These are phyloP conservation scores for Amaranthus hypochondriacus DNA, from an alignment of 148 eudicot genomes.

Conservation along the genomic window DNA sequence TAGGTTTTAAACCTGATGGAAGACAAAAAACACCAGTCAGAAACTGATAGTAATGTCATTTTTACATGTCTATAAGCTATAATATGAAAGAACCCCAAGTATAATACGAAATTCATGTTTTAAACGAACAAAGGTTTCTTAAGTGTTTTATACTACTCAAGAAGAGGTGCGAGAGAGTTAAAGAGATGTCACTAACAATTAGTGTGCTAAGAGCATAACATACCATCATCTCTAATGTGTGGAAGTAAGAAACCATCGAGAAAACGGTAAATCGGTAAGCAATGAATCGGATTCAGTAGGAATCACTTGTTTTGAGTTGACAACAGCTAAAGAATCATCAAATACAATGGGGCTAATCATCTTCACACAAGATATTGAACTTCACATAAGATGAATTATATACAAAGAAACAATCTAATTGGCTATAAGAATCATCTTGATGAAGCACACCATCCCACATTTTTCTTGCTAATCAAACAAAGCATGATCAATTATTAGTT, in stretches of 20 bases:
- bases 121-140: neutral
- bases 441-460: neutral
- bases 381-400: neutral
- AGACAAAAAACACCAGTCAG: neutral
- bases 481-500: neutral
- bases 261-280: neutral
- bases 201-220: no score
- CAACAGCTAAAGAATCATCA: neutral
- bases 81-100: neutral
- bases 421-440: neutral
- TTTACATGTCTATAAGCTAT: neutral
- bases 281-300: neutral
- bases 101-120: neutral
- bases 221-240: neutral
- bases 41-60: neutral
- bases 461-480: neutral
- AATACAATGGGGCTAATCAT: neutral
- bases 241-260: neutral
- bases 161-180: no score
- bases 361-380: neutral
- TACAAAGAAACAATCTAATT: neutral
- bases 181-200: no score
- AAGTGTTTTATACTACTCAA: no score
- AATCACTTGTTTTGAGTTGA: neutral
- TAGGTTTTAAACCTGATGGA: constrained; percentile 58